phyloP scores from a whole-genome alignment of 2,329 filamentous ascomycete species.

The Penicillium nordicum region DNA sequence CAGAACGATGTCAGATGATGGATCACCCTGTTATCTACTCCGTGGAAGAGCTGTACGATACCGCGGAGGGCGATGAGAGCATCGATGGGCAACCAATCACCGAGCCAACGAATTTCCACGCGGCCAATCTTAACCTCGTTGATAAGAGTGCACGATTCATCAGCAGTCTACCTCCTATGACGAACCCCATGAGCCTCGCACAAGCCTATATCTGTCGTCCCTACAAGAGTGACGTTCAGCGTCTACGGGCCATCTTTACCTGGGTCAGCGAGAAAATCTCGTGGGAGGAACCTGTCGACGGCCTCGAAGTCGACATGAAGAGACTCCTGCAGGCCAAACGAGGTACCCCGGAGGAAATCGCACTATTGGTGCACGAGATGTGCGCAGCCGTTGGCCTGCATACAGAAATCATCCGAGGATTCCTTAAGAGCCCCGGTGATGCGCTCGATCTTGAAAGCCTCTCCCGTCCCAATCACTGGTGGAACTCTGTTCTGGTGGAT shows the following conservation, averaged over 20 bases:
- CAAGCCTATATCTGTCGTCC: constrained; percentile 92
- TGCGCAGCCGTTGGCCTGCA: constrained; percentile 83
- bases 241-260: constrained; percentile 89
- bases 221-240: constrained; percentile 89
- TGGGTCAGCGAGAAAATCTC: constrained; percentile 94
- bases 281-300: constrained; percentile 94
- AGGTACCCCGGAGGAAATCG: constrained; percentile 85
- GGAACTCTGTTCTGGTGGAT: constrained; percentile 92
- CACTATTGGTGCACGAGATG: constrained; percentile 86
- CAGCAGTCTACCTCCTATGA: constrained; percentile 74
- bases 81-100: constrained; percentile 78
- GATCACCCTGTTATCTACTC: constrained; percentile 85
- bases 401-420: constrained; percentile 82
- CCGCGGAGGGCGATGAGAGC: constrained; percentile 84
- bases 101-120: constrained; percentile 75
- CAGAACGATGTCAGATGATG: constrained; percentile 90
- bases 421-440: constrained; percentile 87
- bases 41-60: constrained; percentile 81
- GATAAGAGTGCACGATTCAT: constrained; percentile 96
- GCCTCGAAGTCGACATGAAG: constrained; percentile 70
- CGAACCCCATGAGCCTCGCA: constrained; percentile 75
- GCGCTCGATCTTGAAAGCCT: constrained; percentile 73
- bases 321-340: constrained; percentile 80
- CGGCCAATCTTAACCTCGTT: constrained; percentile 77
- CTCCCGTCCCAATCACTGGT: constrained; percentile 92